phyloP scores from a whole-genome alignment of 2,329 filamentous ascomycete species.

The Curvularia spicifera region DNA sequence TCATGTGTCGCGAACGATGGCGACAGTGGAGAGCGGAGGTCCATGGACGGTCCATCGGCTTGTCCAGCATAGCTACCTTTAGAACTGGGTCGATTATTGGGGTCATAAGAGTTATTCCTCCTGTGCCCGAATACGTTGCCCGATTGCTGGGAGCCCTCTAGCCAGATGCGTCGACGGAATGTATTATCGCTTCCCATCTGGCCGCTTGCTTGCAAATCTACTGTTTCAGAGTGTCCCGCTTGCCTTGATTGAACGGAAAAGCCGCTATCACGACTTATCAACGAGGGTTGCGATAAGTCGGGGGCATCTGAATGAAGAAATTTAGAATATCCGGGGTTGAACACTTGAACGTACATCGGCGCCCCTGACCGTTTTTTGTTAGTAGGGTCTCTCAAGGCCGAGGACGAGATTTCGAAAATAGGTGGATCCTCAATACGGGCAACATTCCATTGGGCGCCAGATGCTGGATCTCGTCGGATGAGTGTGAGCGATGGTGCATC shows the following conservation, averaged over 20 bases:
- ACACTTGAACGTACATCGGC: slow-evolving; percentile 61
- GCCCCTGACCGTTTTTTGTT: slow-evolving; percentile 49
- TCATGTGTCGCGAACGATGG: slow-evolving; percentile 32
- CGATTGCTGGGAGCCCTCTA: slow-evolving; percentile 53
- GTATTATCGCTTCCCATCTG: slow-evolving; percentile 26
- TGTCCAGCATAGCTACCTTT: slow-evolving; percentile 29
- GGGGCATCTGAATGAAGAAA: slow-evolving; percentile 53
- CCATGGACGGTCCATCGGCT: slow-evolving; percentile 20
- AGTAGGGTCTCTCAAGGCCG: slow-evolving; percentile 40
- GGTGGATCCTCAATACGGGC: slow-evolving; percentile 56
- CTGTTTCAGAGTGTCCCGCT: background rate
- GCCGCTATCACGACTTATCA: slow-evolving; percentile 25
- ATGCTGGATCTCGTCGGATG: slow-evolving; percentile 59
- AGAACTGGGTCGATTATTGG: slow-evolving; percentile 28
- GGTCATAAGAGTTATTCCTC: slow-evolving; percentile 43
- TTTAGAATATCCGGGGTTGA: slow-evolving; percentile 65
- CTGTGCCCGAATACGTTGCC: slow-evolving; percentile 52
- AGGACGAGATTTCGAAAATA: slow-evolving; percentile 54
- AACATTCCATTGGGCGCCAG: slow-evolving; percentile 60
- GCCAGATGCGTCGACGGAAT: slow-evolving; percentile 56
- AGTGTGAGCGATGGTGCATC: slow-evolving; percentile 51
- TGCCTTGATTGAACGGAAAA: slow-evolving; percentile 22
- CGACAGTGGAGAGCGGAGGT: slow-evolving; percentile 21
- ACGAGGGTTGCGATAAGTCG: slow-evolving; percentile 19
- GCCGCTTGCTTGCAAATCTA: slow-evolving; percentile 1